Evolutionary conservation across 352 stramenopile species (phyloP), one percentile per base, ranked within the genome.

Genomic region (Phytopythium boreale): DNA sequence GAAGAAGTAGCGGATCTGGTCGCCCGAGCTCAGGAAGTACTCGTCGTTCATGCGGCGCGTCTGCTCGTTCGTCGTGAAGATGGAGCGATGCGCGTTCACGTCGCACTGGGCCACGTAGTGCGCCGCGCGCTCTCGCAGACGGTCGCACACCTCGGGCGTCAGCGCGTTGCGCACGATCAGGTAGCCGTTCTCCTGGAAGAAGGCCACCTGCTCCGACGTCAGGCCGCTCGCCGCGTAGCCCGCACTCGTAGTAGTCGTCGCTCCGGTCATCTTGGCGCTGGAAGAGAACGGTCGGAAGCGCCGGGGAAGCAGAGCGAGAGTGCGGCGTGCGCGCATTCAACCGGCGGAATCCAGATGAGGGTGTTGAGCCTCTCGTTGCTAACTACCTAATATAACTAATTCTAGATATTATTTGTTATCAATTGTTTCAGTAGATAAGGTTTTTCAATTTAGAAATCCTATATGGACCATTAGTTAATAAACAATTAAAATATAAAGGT

Each of bases 1-100:
- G 36, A 96, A 97, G 82, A 99, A 99, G 73, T 92, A 98, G 65
- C 93, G 90, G 65, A 98, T 91, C 59, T 90, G 84, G 62, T 96
- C 81, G 12, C 91, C 91, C 47, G 84, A 97, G 49, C 95, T 83
- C 43, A 99, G 79, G 78, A 99, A 99, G 69, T 98, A 98, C 68
- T 94, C 80, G 58, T 96, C 88, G 59, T 88, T 93, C 70, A 92
- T 92, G 60, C 80, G 79, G 22, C 84, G 84, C 59, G 84, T 81
- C 64, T 93, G 84, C 44, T 95, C 77, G 68, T 90, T 90, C 52
- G 86, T 93, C 46, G 82, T 93, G 71, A 93, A 95, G 69, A 92
- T 90, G 17, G 82, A 92, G 55, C 82, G 79, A 60, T 91, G 79
- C 67, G 76, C 63, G 49, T 71, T 79, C 59, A 89, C 63, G 62